Base-by-base conservation (phyloP, 768 basidiomycete species). In the Kwoniella sp. region DNA sequence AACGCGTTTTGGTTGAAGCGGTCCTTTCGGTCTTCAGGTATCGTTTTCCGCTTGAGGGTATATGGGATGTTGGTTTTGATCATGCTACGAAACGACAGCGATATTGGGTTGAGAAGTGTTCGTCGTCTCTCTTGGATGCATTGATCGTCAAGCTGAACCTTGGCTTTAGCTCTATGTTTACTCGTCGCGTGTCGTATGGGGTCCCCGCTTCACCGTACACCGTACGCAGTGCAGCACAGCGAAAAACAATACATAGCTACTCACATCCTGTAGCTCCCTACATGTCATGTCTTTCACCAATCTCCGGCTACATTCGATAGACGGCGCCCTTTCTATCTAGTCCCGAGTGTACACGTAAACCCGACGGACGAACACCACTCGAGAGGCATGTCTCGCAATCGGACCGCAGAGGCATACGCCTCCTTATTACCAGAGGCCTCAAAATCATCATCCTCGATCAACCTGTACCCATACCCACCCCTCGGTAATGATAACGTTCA, bases 381-480 rank as follows among this genome's bases (percentile, higher is more conserved):
- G 8, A 3, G 20, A 45, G 34, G 7, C 15, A 45, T 45, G 41
- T 45, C 41, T 17, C 41, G 41, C 9, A 17, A 45, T 9, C 41
- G 41, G 17, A 45, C 41, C 11, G 11, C 41, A 45, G 41, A 45
- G 41, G 41, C 41, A 9, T 45, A 45, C 15, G 41, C 41, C 50
- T 9, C 25, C 17, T 26, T 51, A 17, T 26, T 51, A 17, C 50
- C 50, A 17, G 23, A 51, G 50, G 55, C 54, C 11, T 53, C 47
- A 23, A 45, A 55, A 45, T 65, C 63, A 37, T 31, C 63, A 7
- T 53, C 63, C n/a, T 65, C 63, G 2, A 13, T 65, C 23, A 52
- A 55, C 20, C 34, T 65, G 11, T 58, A 65, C 15, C 60, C 62
- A 5, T 45, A 45, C 20, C 41, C 41, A 9, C 41, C 41, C 7